These are phyloP conservation scores for Gracilariopsis chorda DNA, from an alignment of 23 red algal species.

Conservation along the genomic window DNA sequence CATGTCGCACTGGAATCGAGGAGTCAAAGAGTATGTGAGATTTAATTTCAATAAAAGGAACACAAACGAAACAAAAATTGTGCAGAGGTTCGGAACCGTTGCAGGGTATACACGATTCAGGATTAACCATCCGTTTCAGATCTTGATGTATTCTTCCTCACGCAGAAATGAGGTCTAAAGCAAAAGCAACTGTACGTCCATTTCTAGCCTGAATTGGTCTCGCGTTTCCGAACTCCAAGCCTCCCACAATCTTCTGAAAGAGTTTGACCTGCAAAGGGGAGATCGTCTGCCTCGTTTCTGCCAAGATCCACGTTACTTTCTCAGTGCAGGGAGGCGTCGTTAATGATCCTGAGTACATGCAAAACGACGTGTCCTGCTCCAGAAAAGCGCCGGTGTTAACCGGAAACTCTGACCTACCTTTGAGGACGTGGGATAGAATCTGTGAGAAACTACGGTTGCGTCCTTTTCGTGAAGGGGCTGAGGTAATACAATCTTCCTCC, in stretches of 20 bases:
- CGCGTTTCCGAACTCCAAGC: background rate
- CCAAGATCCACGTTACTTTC: constrained; percentile 57
- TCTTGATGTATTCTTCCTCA: background rate
- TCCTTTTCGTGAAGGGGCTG: background rate
- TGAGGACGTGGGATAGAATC: background rate
- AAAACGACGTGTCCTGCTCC: background rate
- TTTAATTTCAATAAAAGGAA: too few species aligned
- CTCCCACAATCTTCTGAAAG: background rate
- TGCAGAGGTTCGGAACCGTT: too few species aligned
- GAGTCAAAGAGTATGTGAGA: too few species aligned
- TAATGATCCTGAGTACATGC: constrained; percentile 19
- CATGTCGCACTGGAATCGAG: too few species aligned
- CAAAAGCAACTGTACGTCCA: background rate
- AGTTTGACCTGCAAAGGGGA: background rate
- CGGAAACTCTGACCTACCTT: background rate
- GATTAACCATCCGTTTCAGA: background rate
- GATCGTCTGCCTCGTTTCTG: background rate
- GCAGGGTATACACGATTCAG: too few species aligned
- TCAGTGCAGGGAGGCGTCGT: constrained; percentile 74
- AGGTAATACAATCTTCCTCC: background rate
- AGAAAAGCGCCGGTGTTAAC: background rate
- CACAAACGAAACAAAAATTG: too few species aligned
- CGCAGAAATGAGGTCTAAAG: background rate
- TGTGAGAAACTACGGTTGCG: background rate
- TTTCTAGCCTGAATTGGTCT: background rate